Evolutionary conservation across 345 rosid species (phyloP).

Genomic region (Citrus glauca): DNA sequence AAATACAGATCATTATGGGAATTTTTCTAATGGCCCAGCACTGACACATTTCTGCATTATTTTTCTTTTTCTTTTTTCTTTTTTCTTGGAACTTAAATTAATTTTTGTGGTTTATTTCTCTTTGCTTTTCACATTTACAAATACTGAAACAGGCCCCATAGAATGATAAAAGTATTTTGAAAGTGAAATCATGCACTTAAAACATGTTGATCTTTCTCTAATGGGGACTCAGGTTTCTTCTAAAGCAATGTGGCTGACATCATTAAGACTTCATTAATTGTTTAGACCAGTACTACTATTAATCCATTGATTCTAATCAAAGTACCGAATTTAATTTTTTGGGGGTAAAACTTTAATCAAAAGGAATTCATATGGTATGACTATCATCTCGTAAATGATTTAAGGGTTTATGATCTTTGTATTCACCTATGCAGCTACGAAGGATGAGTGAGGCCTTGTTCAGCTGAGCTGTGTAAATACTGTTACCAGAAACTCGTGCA

Average conservation of each 20-base stretch:
- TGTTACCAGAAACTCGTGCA: background rate
- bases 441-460: background rate
- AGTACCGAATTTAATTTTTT: background rate
- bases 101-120: constrained; percentile 19
- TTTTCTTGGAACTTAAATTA: background rate
- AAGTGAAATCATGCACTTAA: constrained; percentile 5
- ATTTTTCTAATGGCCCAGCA: constrained; percentile 14
- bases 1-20: constrained; percentile 20
- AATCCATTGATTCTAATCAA: background rate
- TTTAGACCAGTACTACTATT: background rate
- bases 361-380: background rate
- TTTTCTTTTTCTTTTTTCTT: background rate
- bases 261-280: constrained; percentile 12
- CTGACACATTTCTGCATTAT: constrained; percentile 4
- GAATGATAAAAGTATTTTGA: constrained; percentile 5
- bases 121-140: constrained; percentile 8
- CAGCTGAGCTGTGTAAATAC: background rate
- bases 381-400: constrained; percentile 10
- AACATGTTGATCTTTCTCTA: background rate
- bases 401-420: background rate
- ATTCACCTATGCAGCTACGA: background rate
- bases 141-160: background rate
- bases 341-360: background rate
- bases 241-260: constrained; percentile 1
- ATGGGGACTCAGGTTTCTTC: constrained; percentile 1